Base-by-base conservation (phyloP, 2,329 filamentous ascomycete genomes). In the Colletotrichum zoysiae region DNA sequence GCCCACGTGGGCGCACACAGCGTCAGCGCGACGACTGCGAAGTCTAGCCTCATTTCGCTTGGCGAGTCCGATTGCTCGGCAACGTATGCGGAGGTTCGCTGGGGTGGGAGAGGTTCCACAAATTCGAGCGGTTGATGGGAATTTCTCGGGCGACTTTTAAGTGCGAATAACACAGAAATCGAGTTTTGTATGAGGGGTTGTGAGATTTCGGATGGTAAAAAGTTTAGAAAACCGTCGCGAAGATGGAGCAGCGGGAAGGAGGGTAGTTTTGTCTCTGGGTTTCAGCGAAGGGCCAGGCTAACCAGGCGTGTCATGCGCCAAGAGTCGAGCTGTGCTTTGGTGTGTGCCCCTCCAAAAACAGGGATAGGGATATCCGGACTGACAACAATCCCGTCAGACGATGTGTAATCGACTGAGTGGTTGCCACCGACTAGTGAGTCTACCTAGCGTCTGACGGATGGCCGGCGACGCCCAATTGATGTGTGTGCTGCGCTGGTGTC, bases 21-120 rank as follows among this genome's bases (percentile, higher is more conserved):
- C 14, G 80, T 75, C 60, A 79, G 73, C 65, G 76, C 70, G 61
- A 79, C 42, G 65, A 83, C 57, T 23, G 79, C 69, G 48, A 78
- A 65, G 58, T 81, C 76, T 71, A 77, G 62, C 75, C 77, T 79
- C 81, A 83, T 83, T 58, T 76, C 74, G 73, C 26, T 58, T 64
- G 63, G 51, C 50, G 53, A 14, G 23, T 62, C 20, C 56, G 50
- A 26, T n/a, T 35, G 12, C 20, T 69, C 68, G 58, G 51, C 38
- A 30, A 35, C 20, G 26, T 64, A 44, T 57, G 50, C 55, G 40
- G 16, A 18, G 23, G 44, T 42, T 64, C 46, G 46, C 40, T 46
- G 5, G 38, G 35, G 40, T 23, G 30, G 40, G 30, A n/a, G 44
- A 53, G 20, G 20, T 50, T 26, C 23, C n/a, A 35, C 23, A 6